Base-by-base conservation (phyloP, 2,329 filamentous ascomycete genomes). In the Triangularia verruculosa region DNA sequence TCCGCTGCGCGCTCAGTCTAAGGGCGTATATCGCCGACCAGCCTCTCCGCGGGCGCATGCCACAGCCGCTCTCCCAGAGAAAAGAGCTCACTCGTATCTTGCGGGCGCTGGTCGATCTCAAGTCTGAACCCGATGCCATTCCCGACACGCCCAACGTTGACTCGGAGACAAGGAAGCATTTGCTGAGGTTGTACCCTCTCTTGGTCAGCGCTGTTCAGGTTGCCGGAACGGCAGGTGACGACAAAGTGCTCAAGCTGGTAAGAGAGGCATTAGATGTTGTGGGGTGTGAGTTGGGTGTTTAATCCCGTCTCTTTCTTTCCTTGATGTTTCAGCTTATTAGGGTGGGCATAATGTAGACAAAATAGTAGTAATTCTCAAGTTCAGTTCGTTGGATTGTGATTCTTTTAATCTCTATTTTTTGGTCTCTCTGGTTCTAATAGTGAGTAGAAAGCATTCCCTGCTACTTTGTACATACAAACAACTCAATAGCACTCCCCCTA, bases 11-110 rank as follows among this genome's bases (percentile, higher is more conserved):
- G 0, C 80, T 97, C 15, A 88, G 91, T 0, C 78, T 98, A n/a
- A 88, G 92, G 62, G 83, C 89, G 0, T 98, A 96, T 73, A 88
- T 96, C 54, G 91, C 93, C 3, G 95, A 99, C 74, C 94, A 97
- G 73, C 93, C 94, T 0, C 80, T 99, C 20, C 84, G 95, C 13
- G 93, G 95, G 0, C 85, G 88, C 57, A 95, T 96, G 87, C 95
- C 95, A 4, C 91, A 95, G 74, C 94, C 94, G 0, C 80, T 92
- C 4, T 89, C 87, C 8, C 91, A 97, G 72, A 85, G 91, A 52
- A 88, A 85, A 66, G 95, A 97, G 73, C 78, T 99, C 11, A 74
- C 90, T 4, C 89, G 91, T 71, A 82, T 93, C 24, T 79, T 98
- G 17, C 77, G 79, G 57, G 80, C 85, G 54, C 79, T 97, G 32